Conservation (phyloP, 345 rosid genomes). For the Citrus sp. region DNA sequence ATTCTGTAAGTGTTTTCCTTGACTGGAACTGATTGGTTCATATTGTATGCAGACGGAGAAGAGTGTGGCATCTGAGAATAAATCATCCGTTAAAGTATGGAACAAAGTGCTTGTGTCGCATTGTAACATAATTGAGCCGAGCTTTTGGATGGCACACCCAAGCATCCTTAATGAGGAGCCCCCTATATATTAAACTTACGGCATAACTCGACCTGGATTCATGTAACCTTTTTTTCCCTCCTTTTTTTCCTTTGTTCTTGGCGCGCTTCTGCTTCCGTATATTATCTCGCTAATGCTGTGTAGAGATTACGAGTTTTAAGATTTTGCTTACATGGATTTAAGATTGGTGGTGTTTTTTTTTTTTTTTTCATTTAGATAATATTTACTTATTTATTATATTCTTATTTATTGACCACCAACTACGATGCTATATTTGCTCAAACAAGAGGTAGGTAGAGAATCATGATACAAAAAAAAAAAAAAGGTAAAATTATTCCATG, state of each 20-base stretch:
- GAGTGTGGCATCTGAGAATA: constrained; percentile 20
- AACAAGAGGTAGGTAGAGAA: no score
- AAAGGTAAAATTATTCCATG: no score
- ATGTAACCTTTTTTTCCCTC: neutral
- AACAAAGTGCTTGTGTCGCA: constrained; percentile 39
- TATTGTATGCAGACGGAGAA: constrained; percentile 29
- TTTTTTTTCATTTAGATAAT: no score
- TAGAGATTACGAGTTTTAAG: neutral
- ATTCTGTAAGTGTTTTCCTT: neutral
- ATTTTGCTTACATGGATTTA: neutral
- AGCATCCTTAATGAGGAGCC: constrained; percentile 34
- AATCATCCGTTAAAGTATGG: constrained; percentile 7
- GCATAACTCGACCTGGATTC: neutral
- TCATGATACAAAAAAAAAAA: no score
- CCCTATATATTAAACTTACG: no score
- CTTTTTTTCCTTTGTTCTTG: neutral
- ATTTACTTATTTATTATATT: no score
- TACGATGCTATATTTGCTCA: no score
- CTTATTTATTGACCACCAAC: no score
- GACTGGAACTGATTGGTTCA: neutral
- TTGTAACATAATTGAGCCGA: constrained; percentile 57
- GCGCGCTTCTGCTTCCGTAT: neutral
- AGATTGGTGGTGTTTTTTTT: no score
- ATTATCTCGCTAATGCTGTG: neutral
- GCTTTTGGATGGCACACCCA: constrained; percentile 64